Evolutionary conservation across 495 filamentous ascomycete species (phyloP).

Genomic region (Trichoderma reesei): DNA sequence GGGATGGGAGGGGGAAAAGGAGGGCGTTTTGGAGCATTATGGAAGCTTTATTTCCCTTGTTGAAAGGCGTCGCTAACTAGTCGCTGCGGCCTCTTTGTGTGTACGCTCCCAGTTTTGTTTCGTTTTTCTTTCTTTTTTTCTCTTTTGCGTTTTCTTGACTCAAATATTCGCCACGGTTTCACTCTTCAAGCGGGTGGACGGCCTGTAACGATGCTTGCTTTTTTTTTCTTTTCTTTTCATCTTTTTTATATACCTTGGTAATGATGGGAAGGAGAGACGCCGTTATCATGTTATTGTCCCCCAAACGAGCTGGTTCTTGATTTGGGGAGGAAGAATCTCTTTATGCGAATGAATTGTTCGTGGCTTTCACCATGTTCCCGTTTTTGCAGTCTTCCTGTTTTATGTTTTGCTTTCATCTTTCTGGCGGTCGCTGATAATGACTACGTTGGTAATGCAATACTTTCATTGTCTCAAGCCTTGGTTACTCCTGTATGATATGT

Average conservation of each 20-base stretch:
- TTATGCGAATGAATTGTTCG: not conserved
- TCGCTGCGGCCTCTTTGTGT: not conserved
- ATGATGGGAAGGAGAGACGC: slow-evolving; percentile 5
- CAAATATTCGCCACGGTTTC: not conserved
- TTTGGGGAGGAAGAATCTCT: not conserved
- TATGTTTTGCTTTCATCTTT: not conserved
- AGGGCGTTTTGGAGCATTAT: slow-evolving; percentile 6
- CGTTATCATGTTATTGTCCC: not conserved
- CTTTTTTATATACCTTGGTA: slow-evolving; percentile 3
- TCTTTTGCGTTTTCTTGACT: not conserved
- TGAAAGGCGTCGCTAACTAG: slow-evolving; percentile 1
- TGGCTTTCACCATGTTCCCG: not conserved
- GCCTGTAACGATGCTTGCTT: not conserved
- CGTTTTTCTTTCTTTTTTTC: not conserved
- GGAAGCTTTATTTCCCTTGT: slow-evolving; percentile 3
- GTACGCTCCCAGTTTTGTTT: slow-evolving; percentile 1
- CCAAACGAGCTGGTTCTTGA: not conserved
- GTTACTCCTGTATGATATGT: not conserved
- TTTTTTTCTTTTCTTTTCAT: too few species aligned
- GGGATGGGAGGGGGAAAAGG: not conserved
- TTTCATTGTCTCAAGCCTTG: not conserved
- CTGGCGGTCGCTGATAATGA: not conserved
- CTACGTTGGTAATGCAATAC: not conserved
- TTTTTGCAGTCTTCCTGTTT: not conserved
- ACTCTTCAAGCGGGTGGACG: not conserved